phyloP scores from a whole-genome alignment of 768 basidiomycete genomes.

The Phanerochaete sordida region DNA sequence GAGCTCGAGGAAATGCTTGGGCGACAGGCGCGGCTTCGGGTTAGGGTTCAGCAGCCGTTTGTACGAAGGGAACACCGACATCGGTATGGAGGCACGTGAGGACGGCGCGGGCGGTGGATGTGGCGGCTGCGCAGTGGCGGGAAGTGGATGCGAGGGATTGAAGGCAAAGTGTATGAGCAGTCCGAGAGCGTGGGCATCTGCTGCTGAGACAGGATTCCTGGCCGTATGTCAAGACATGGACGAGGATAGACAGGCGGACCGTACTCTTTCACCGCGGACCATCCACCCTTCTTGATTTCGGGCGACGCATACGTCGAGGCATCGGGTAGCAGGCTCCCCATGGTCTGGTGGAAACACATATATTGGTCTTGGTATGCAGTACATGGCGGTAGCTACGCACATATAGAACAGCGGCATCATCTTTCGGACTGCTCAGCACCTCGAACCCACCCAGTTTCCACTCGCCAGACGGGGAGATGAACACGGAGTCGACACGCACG shows the following conservation, averaged over 20 bases:
- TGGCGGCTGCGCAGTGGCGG: slow-evolving; percentile 64
- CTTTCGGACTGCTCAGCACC: slow-evolving; percentile 77
- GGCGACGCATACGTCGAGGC: slow-evolving; percentile 65
- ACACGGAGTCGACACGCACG: slow-evolving; percentile 70
- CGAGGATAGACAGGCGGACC: slow-evolving; percentile 16
- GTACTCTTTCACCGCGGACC: slow-evolving; percentile 81
- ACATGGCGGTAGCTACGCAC: slow-evolving; percentile 44
- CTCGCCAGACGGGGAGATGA: slow-evolving; percentile 90
- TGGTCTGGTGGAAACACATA: slow-evolving; percentile 44
- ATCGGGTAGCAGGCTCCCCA: slow-evolving; percentile 62
- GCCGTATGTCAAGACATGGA: neutral
- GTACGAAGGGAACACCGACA: slow-evolving; percentile 70
- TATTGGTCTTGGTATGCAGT: slow-evolving; percentile 4
- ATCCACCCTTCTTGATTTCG: slow-evolving; percentile 87
- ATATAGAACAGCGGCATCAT: slow-evolving; percentile 75
- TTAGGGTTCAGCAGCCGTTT: slow-evolving; percentile 90
- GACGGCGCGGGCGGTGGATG: slow-evolving; percentile 78
- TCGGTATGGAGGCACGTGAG: slow-evolving; percentile 74
- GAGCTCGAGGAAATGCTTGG: slow-evolving; percentile 72
- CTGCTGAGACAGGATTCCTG: slow-evolving; percentile 42
- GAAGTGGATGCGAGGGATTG: slow-evolving; percentile 76
- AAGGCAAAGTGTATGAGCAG: slow-evolving; percentile 83
- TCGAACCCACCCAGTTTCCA: slow-evolving; percentile 98
- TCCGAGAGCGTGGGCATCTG: slow-evolving; percentile 88
- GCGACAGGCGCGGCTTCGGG: slow-evolving; percentile 71